Evolutionary conservation across 139 green algal species (phyloP).

Genomic region (Chlorella sp.): DNA sequence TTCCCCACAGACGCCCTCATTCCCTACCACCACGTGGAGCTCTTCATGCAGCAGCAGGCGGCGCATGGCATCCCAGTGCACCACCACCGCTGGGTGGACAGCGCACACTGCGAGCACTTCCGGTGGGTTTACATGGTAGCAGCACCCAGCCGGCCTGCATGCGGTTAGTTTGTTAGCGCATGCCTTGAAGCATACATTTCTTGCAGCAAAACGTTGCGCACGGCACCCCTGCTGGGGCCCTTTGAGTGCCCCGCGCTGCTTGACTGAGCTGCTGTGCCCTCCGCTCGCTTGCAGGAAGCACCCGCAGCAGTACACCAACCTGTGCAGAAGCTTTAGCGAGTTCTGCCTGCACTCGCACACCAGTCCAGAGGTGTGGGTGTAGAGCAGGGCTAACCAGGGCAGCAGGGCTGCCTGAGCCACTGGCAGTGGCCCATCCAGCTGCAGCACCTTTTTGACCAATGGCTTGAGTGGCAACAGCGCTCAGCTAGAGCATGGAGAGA

Average conservation of each 20-base stretch:
- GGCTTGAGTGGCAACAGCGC: too few relatives aligned
- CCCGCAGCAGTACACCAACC: slow-evolving; percentile 13
- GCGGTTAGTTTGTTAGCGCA: too few relatives aligned
- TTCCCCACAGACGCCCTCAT: slow-evolving; percentile 63
- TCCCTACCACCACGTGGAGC: slow-evolving; percentile 55
- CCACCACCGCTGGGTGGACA: slow-evolving; percentile 31
- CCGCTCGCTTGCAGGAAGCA: neutral
- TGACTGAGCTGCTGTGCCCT: neutral
- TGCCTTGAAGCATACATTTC: too few relatives aligned
- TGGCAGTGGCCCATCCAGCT: too few relatives aligned
- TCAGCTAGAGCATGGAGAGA: too few relatives aligned
- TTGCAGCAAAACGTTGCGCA: too few relatives aligned
- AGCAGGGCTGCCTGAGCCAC: too few relatives aligned
- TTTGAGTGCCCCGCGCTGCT: too few relatives aligned
- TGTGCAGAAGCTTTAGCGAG: neutral
- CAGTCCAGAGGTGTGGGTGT: slow-evolving; percentile 11
- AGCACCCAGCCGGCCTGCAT: too few relatives aligned
- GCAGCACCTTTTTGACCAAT: too few relatives aligned
- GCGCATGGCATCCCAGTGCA: slow-evolving; percentile 20
- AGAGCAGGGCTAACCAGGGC: too few relatives aligned
- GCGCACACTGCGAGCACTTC: slow-evolving; percentile 53
- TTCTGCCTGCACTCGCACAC: neutral
- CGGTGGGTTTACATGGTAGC: slow-evolving; percentile 5
- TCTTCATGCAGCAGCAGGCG: slow-evolving; percentile 65
- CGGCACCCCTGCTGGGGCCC: too few relatives aligned